A percentile compares a stretch with the other conserved stretches of the same genome.
Evolutionary conservation across 2,329 filamentous ascomycete genomes (phyloP).

Genomic region (Akanthomyces lecanii): DNA sequence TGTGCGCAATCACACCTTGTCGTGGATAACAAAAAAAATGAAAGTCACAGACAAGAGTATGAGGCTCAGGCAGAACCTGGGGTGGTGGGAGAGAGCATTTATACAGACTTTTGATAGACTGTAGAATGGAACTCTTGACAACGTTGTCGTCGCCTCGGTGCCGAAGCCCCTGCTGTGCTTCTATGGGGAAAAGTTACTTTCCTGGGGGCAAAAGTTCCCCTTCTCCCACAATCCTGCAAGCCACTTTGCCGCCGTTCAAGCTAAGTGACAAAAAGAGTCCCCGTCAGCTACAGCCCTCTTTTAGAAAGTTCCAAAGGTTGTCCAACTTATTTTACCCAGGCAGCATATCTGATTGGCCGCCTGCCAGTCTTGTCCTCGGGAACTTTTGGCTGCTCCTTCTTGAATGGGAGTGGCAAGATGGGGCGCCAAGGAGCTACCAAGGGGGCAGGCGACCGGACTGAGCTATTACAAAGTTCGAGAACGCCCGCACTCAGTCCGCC

Average conservation of each 20-base stretch:
- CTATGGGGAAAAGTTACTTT: no score
- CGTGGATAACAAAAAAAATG: not conserved
- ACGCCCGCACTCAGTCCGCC: no score
- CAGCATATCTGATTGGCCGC: not conserved
- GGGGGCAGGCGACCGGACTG: no score
- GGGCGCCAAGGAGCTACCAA: not conserved
- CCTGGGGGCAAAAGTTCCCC: not conserved
- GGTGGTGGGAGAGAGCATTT: not conserved
- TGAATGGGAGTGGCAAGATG: not conserved
- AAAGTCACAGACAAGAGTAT: not conserved
- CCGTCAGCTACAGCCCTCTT: not conserved
- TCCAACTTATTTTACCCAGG: not conserved
- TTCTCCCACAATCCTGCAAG: not conserved
- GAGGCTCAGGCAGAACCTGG: not conserved
- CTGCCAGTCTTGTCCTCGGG: not conserved
- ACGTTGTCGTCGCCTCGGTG: not conserved
- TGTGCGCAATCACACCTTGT: not conserved
- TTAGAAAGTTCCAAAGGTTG: not conserved
- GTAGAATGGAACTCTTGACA: not conserved
- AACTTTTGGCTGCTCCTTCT: constrained; percentile 4
- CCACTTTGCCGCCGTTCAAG: not conserved
- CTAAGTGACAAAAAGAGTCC: not conserved
- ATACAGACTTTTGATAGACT: not conserved
- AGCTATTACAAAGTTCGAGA: no score
- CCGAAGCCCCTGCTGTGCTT: not conserved